These are phyloP conservation scores for Populus tomentosa DNA, from an alignment of 441 rosid genomes.

Conservation along the genomic window DNA sequence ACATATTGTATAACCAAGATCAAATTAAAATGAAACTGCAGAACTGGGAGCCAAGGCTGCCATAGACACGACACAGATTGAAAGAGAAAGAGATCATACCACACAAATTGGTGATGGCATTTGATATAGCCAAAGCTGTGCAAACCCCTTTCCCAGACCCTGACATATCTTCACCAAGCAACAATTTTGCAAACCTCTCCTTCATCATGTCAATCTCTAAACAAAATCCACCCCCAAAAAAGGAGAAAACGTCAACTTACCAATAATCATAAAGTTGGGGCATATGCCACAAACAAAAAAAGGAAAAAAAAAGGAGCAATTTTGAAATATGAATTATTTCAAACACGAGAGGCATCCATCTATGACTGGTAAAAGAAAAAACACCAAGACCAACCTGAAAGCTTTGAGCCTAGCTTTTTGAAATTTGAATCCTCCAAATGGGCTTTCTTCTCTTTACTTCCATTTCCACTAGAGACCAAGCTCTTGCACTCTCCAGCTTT, in stretches of 20 bases:
- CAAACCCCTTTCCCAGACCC: constrained; percentile 78
- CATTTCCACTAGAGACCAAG: constrained; percentile 36
- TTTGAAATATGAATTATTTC: neutral
- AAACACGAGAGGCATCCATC: neutral
- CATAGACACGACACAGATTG: neutral
- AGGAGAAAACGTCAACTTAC: neutral
- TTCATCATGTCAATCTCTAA: constrained; percentile 85
- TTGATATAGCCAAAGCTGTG: constrained; percentile 82
- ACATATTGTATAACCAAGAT: constrained; percentile 6
- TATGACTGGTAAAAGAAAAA: neutral
- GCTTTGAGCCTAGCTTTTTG: constrained; percentile 28
- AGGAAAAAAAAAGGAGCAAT: neutral
- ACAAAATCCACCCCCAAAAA: constrained; percentile 17
- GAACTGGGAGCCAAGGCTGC: neutral
- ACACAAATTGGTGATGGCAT: constrained; percentile 87
- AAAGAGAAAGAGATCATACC: constrained; percentile 39
- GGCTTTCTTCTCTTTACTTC: constrained; percentile 31
- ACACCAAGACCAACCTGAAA: constrained; percentile 37
- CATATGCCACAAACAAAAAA: neutral
- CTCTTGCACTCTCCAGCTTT: constrained; percentile 50
- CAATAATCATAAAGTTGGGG: neutral
- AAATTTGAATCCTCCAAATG: constrained; percentile 31
- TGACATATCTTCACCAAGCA: constrained; percentile 36
- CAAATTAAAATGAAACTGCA: neutral
- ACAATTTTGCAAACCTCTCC: constrained; percentile 79